Evolutionary conservation across 2,329 filamentous ascomycete species (phyloP).

Genomic region (Bipolaris victoriae): DNA sequence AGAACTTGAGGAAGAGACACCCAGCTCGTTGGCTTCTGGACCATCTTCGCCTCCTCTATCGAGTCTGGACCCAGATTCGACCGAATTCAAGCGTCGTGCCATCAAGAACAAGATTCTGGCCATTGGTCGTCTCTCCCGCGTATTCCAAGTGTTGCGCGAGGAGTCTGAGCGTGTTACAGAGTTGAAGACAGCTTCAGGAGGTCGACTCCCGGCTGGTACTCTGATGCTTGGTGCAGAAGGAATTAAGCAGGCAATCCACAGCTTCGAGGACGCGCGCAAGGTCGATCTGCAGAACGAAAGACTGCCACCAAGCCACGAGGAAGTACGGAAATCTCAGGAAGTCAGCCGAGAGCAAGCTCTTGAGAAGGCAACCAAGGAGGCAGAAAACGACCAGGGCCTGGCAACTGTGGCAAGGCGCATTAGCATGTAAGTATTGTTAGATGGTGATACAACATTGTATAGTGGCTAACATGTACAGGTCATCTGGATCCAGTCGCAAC

Average conservation of each 20-base stretch:
- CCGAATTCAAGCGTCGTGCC: slow-evolving; percentile 90
- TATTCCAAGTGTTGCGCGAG: slow-evolving; percentile 97
- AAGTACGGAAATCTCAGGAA: slow-evolving; percentile 82
- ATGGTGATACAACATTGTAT: background rate
- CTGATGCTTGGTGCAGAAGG: slow-evolving; percentile 98
- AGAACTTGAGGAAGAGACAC: slow-evolving; percentile 86
- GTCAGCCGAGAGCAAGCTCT: slow-evolving; percentile 82
- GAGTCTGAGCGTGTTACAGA: slow-evolving; percentile 97
- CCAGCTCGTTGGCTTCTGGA: slow-evolving; percentile 72
- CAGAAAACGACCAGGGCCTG: slow-evolving; percentile 88
- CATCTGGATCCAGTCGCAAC: slow-evolving; percentile 49
- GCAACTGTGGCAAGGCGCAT: slow-evolving; percentile 87
- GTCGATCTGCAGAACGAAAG: slow-evolving; percentile 97
- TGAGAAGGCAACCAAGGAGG: slow-evolving; percentile 83
- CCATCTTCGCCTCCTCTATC: slow-evolving; percentile 75
- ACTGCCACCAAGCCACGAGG: slow-evolving; percentile 88
- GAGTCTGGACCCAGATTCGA: slow-evolving; percentile 76
- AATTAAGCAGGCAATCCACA: slow-evolving; percentile 97
- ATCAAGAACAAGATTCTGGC: slow-evolving; percentile 99
- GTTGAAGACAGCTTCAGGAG: slow-evolving; percentile 94
- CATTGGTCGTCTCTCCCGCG: slow-evolving; percentile 92
- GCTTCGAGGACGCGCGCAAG: slow-evolving; percentile 95
- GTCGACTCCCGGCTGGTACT: slow-evolving; percentile 89
- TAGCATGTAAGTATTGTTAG: slow-evolving; percentile 83
- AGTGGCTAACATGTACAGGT: slow-evolving; percentile 43